Conservation (phyloP, 139 green algal genomes). For the Edaphochlamys debaryana region DNA sequence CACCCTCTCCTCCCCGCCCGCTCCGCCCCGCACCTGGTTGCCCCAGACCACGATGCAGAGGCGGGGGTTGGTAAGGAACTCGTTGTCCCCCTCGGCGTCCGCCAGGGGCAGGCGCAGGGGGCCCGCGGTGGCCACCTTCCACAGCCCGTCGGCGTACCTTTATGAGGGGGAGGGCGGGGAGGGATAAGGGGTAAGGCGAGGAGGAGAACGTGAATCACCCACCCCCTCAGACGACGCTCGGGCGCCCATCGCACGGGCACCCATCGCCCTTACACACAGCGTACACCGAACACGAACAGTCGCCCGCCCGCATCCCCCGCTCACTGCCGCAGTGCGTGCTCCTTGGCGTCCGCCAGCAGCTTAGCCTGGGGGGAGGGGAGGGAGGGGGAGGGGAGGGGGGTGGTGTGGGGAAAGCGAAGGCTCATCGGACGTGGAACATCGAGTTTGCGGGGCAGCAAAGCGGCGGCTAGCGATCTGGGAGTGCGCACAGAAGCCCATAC, state of each 20-base stretch:
- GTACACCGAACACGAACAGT: not conserved
- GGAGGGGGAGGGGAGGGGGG: too few relatives aligned
- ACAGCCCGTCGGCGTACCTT: slow-evolving; percentile 54
- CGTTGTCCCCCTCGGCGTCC: slow-evolving; percentile 40
- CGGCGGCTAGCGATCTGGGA: too few relatives aligned
- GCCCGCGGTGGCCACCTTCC: slow-evolving; percentile 51
- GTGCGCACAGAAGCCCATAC: not conserved
- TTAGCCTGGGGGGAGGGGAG: not conserved
- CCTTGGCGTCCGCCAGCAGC: slow-evolving; percentile 52
- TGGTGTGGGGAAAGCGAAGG: too few relatives aligned
- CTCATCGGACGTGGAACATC: too few relatives aligned
- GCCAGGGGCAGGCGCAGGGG: slow-evolving; percentile 37
- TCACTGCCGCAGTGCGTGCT: slow-evolving; percentile 43
- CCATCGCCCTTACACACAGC: not conserved
- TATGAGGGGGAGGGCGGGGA: too few relatives aligned
- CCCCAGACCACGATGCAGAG: slow-evolving; percentile 36
- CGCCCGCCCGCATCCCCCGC: not conserved
- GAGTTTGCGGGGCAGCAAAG: too few relatives aligned
- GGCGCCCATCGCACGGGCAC: too few relatives aligned
- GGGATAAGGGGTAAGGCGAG: not conserved
- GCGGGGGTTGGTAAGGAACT: slow-evolving; percentile 35
- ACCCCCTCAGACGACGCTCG: not conserved
- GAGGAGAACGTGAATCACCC: not conserved
- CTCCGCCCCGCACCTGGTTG: slow-evolving; percentile 31
- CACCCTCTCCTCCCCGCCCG: too few relatives aligned